Conservation (phyloP, 371 early-diverging fungal genomes). For the Apophysomyces elegans region DNA sequence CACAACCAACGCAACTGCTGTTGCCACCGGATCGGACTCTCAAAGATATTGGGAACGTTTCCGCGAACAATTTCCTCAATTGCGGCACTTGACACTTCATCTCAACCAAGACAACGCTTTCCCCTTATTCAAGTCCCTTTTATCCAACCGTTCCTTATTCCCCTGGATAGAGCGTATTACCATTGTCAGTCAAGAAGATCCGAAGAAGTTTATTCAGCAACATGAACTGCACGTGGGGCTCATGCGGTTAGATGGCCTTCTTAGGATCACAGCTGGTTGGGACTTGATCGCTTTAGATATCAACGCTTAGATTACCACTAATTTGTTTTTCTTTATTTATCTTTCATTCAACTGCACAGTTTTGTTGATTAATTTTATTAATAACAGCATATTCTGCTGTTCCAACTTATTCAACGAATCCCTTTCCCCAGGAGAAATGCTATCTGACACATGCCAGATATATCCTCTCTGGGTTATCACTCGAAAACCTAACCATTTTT, state of each 20-base stretch:
- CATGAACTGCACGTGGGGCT: slow-evolving; percentile 30
- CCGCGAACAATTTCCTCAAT: slow-evolving; percentile 26
- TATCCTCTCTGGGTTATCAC: too few species aligned
- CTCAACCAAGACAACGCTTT: slow-evolving; percentile 15
- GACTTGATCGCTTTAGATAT: slow-evolving; percentile 37
- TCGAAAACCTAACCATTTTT: not conserved
- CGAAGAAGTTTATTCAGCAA: slow-evolving; percentile 24
- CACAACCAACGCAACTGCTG: not conserved
- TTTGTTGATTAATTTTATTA: slow-evolving; percentile 3
- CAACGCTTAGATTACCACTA: not conserved
- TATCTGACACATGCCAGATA: too few species aligned
- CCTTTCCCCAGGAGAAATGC: too few species aligned
- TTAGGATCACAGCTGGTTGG: slow-evolving; percentile 44
- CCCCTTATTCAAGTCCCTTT: slow-evolving; percentile 26
- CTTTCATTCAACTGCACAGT: not conserved
- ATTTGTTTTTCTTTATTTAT: slow-evolving; percentile 2
- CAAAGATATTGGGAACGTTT: slow-evolving; percentile 22
- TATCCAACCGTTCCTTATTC: slow-evolving; percentile 27
- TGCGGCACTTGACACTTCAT: slow-evolving; percentile 25
- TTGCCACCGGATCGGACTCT: not conserved
- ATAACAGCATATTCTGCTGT: not conserved
- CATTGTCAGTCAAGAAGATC: slow-evolving; percentile 27
- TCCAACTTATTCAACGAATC: not conserved
- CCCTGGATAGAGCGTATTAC: slow-evolving; percentile 41
- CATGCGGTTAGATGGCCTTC: slow-evolving; percentile 30